Percentiles rank a stretch among this genome's conserved stretches.
phyloP scores from a whole-genome alignment of 192 early-diverging fungal species.

The Coemansia sp. region DNA sequence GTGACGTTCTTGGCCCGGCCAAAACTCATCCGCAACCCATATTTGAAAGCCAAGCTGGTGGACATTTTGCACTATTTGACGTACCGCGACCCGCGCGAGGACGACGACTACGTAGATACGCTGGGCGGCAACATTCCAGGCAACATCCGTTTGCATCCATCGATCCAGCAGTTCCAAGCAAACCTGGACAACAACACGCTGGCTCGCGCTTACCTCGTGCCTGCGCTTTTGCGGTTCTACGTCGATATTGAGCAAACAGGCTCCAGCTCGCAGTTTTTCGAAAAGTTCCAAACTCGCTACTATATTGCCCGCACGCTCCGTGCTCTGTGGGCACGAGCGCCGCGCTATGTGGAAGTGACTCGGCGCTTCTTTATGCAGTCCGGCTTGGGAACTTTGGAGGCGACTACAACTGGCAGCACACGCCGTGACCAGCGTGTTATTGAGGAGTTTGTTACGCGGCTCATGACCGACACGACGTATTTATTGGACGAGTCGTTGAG shows the following conservation, averaged over 20 bases:
- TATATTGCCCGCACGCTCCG: conserved; percentile 92
- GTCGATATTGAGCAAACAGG: conserved; percentile 97
- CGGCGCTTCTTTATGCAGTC: conserved; percentile 36
- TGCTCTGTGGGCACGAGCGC: conserved; percentile 40
- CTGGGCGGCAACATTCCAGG: conserved; percentile 76
- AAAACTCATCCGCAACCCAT: conserved; percentile 86
- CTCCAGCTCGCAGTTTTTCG: conserved; percentile 89
- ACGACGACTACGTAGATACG: conserved; percentile 58
- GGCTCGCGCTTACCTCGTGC: conserved; percentile 72
- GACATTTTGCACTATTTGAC: conserved; percentile 66
- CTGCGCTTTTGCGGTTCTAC: conserved; percentile 86
- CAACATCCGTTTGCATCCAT: conserved; percentile 56
- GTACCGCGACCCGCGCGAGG: conserved; percentile 37
- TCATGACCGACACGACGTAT: conserved; percentile 97
- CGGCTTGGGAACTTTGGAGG: neutral
- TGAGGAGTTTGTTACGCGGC: conserved; percentile 78
- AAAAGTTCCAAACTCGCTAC: conserved; percentile 98
- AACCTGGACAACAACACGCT: conserved; percentile 73
- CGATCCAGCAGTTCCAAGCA: conserved; percentile 50
- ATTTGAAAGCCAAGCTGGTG: conserved; percentile 89
- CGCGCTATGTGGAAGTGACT: conserved; percentile 35
- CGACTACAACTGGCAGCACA: conserved; percentile 33
- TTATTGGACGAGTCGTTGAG: conserved; percentile 89
- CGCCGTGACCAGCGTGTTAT: conserved; percentile 39
- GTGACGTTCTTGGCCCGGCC: conserved; percentile 80